Base-by-base conservation (phyloP, 208 protist genomes). In the Vickermania spadyakhi region DNA sequence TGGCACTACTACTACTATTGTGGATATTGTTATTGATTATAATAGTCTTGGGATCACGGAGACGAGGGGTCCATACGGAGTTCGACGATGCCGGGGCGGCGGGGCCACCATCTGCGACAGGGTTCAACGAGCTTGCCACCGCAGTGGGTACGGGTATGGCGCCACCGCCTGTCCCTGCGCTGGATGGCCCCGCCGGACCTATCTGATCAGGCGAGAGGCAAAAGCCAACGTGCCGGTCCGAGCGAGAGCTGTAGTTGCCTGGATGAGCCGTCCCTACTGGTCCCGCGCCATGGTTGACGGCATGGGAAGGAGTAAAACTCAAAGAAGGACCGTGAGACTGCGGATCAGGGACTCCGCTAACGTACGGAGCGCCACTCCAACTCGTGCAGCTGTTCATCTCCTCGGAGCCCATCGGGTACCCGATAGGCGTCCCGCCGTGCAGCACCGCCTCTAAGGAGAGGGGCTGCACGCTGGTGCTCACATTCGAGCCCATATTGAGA, bases 401-500 rank as follows among this genome's bases (percentile, higher is more conserved):
- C n/a, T n/a, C n/a, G n/a, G n/a, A n/a, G n/a, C n/a, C n/a, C n/a
- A n/a, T n/a, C n/a, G n/a, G n/a, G n/a, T 45, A 7, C 36, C 36
- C 36, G 7, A 45, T 18, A 45, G 7, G 52, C 7, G n/a, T 28
- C n/a, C 7, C 13, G n/a, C 11, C n/a, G 7, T n/a, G 11, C n/a
- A 22, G 14, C 5, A 62, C 18, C 13, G 77, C 74, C 31, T 84
- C 75, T 28, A 84, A 28, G 11, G 77, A 70, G 61, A 86, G 75
- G 0, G 80, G 75, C 0, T 68, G 45, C 0, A 54, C 28, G 60
- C 77, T 75, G 3, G 84, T 91, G 23, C 73, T 85, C 7, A 81
- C 59, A 5, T 64, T 66, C 31, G 82, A 86, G 22, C 84, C 84
- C 84, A 91, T 90, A 23, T 18, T 52, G 21, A 21, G 26, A 29